These are phyloP conservation scores for Penicillium robsamsonii DNA, from an alignment of 495 filamentous ascomycete species.

Conservation along the genomic window DNA sequence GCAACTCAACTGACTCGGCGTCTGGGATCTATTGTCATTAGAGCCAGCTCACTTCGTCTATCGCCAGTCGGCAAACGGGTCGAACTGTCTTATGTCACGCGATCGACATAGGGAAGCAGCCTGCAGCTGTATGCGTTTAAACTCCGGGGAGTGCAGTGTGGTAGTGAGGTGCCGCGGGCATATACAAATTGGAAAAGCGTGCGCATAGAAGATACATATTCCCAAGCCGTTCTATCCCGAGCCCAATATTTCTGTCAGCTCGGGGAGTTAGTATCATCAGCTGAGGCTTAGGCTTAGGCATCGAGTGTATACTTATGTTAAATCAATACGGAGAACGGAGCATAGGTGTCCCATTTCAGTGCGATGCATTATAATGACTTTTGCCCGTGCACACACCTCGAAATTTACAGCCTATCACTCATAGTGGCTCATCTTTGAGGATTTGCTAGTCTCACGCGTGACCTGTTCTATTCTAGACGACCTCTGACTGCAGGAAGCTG, in stretches of 20 bases:
- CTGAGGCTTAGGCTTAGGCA: conserved; percentile 1
- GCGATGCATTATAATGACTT: neutral
- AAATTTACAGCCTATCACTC: conserved; percentile 1
- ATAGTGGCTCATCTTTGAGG: neutral
- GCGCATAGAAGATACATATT: neutral
- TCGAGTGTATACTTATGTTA: neutral
- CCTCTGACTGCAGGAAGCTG: neutral
- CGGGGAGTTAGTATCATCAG: neutral
- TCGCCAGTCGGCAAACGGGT: neutral
- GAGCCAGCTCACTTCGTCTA: neutral
- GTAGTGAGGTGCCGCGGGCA: neutral
- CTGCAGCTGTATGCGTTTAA: neutral
- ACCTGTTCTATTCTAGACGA: neutral
- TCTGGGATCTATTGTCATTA: neutral
- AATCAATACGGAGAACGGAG: neutral
- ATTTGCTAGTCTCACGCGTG: neutral
- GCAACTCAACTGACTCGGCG: neutral
- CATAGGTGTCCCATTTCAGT: neutral
- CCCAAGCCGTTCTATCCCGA: neutral
- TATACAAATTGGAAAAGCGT: neutral
- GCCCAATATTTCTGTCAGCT: neutral
- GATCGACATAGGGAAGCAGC: neutral
- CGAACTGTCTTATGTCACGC: neutral
- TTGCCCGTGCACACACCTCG: neutral
- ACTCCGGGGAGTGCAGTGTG: neutral